Base-by-base conservation (phyloP, 768 basidiomycete genomes). In the Agaricus sinodeliciosus region DNA sequence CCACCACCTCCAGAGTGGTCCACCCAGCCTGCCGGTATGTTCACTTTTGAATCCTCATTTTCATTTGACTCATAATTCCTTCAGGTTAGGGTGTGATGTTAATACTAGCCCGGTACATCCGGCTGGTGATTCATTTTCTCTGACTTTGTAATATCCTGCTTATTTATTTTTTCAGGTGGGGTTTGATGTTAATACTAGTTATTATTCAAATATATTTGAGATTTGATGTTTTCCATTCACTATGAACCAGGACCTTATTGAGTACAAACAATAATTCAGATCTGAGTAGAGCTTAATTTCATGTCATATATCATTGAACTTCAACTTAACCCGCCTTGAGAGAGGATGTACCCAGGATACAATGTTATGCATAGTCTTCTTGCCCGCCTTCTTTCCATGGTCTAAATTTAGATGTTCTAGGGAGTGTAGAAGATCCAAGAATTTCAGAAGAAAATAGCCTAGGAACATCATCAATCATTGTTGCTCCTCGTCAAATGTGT, bases 21-120 rank as follows among this genome's bases (percentile, higher is more conserved):
- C 51, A 53, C 51, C 51, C 44, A 45, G 43, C 39, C 45, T 53
- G 51, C 51, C 51, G 51, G 51, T 46, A 27, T 28, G 51, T 39
- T 7, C 8, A 31, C 31, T 15, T 39, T 34, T 40, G 1, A 13
- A 28, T 15, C 12, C 27, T 25, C 40, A 18, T 7, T 9, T 26
- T 44, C n/a, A 3, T 26, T 52, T 53, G 7, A 27, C 5, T 39
- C 19, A 16, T 39, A 9, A 25, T 18, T 28, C 19, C 25, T 13
- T 27, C 22, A 46, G 44, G 36, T 53, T 37, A 27, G 51, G 44
- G 51, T 53, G 25, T 49, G 37, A 28, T 49, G 49, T 41, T 28
- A 13, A 41, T 40, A 49, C 49, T 42, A 49, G 16, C 37, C 49
- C 27, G 13, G 16, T 13, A 6, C 1, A 26, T 19, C 31, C 31